Base-by-base conservation (phyloP, 495 filamentous ascomycete species). In the Polyplosphaeria fusca region DNA sequence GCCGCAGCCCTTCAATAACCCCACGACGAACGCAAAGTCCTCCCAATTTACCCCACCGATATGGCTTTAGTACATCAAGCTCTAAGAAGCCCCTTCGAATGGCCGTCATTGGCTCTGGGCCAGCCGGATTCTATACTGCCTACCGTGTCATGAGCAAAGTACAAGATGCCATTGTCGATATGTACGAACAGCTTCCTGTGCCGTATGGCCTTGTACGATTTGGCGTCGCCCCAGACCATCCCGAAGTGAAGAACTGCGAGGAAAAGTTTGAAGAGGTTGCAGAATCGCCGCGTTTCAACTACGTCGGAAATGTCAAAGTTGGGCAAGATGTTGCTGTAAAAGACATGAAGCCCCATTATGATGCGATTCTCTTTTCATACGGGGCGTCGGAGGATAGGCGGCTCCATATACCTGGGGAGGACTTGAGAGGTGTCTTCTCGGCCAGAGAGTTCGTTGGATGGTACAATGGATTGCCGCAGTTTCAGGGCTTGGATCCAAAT, bases 211-310 rank as follows among this genome's bases (percentile, higher is more conserved):
- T 98, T 45, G 89, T 92, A 14, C 77, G 93, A 46, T 96, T 90
- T 67, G 93, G 93, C 13, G 93, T 98, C 45, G 94, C 93, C 11
- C 93, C 93, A 5, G 93, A 98, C 68, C 93, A 98, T 70, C 91
- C 93, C 13, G 91, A 97, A 74, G 93, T 97, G 38, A 98, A 98
- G 91, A 96, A 96, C 67, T 97, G 92, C 70, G 83, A 94, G 70
- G 88, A 92, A 1, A 95, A 89, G 66, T 96, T 98, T 58, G 82
- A 85, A 44, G 87, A 94, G 69, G 86, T 97, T 14, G 94, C 91
- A 3, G 69, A 75, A 18, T 90, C 86, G 1, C 79, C 87, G 0
- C 76, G 84, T 39, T 97, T 98, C 71, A 90, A 86, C 47, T 97
- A 96, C 68, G 82, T 94, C 44, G 93, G 93, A 26, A 98, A 97